Evolutionary conservation across 768 basidiomycete genomes (phyloP), one percentile per base, ranked within the genome.

Genomic region (Hygrocybe coccinea): DNA sequence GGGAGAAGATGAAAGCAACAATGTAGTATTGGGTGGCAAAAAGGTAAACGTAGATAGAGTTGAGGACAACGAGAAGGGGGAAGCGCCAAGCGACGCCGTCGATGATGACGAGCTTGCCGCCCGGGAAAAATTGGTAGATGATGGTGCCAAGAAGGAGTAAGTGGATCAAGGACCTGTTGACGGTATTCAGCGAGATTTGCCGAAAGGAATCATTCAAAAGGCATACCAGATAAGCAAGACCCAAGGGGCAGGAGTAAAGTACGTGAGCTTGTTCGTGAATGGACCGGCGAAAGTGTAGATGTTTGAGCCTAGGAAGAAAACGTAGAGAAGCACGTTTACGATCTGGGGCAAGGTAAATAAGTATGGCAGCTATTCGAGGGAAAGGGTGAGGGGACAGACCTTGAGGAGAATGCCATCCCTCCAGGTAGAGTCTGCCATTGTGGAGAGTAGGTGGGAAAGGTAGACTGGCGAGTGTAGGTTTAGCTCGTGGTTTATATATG

Each of bases 1-100:
- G 82, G 2, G 91, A 80, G 54, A 97, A 83, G 63, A 97, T 73
- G 71, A 97, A 95, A 21, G 95, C 84, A 47, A 79, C 59, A 65
- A 86, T 70, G 72, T 90, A 93, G 68, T 90, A 81, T 58, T 84
- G 80, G 39, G 74, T 71, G n/a, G 83, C 80, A 91, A 90, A 95
- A 46, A 94, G 73, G 73, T 87, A 87, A 66, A 97, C 83, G 74
- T 92, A 95, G 74, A 94, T 81, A 55, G 89, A 79, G 70, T 95
- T 97, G 61, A 97, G 79, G 50, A 95, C 63, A 43, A 80, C 91
- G 52, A 98, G 83, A 54, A 97, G 78, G 8, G 91, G 87, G 74
- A 98, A 91, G 49, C 93, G 80, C 92, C 94, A 99, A 25, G 84
- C 81, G 59, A 99, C 81, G 48, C 87, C 90, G 62, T 97, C 91